These are phyloP conservation scores for Chaetomiaceae sp. DNA, from an alignment of 2,329 filamentous ascomycete species.

Conservation along the genomic window DNA sequence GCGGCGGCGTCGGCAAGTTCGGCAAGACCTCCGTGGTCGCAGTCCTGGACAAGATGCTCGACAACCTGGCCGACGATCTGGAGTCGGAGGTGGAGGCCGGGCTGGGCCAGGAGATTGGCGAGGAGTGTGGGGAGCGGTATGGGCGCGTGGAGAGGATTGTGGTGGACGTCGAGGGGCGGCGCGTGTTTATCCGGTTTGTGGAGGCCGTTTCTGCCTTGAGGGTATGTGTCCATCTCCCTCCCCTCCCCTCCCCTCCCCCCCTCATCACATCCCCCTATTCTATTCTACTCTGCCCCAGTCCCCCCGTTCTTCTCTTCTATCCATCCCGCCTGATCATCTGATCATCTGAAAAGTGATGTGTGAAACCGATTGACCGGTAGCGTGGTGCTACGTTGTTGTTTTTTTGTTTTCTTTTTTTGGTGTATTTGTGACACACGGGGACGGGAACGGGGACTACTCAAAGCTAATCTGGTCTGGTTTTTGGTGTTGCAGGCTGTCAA, in stretches of 20 bases:
- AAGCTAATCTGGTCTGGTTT: not conserved
- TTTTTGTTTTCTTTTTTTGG: not conserved
- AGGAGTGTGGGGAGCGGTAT: conserved; percentile 88
- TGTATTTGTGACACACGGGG: too few species aligned
- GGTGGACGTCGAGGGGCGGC: conserved; percentile 59
- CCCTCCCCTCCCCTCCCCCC: not conserved
- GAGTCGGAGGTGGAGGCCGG: conserved; percentile 70
- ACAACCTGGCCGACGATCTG: conserved; percentile 72
- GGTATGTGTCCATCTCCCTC: conserved; percentile 47
- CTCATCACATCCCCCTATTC: too few species aligned
- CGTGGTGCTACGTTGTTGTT: too few species aligned
- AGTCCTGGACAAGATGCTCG: conserved; percentile 77
- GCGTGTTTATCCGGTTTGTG: conserved; percentile 92
- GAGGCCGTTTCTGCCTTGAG: conserved; percentile 77
- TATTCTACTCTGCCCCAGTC: too few species aligned
- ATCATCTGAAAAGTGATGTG: too few species aligned
- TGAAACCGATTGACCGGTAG: too few species aligned
- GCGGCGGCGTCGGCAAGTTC: conserved; percentile 38
- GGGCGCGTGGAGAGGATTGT: conserved; percentile 76
- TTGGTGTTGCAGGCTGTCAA: conserved; percentile 76
- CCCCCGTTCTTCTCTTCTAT: not conserved
- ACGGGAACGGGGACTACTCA: too few species aligned
- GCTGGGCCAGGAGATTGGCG: conserved; percentile 89
- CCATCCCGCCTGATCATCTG: not conserved
- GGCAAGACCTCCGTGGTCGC: conserved; percentile 78